Evolutionary conservation across 768 basidiomycete species (phyloP).

Genomic region (Leucocoprinus birnbaumii): DNA sequence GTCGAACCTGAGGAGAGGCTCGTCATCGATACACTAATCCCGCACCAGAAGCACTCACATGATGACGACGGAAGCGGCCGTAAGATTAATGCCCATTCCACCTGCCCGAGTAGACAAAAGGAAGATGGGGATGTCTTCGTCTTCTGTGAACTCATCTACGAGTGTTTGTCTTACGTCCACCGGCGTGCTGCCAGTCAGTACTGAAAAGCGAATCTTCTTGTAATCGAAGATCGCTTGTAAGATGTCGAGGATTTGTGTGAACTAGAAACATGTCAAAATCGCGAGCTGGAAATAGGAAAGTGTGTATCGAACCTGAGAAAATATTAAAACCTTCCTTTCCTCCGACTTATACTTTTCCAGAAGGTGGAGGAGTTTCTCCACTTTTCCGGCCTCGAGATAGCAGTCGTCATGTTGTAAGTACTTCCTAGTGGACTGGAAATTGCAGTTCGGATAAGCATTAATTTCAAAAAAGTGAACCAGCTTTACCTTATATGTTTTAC

Average conservation of each 20-base stretch:
- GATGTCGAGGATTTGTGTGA: slow-evolving; percentile 95
- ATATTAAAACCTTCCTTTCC: slow-evolving; percentile 83
- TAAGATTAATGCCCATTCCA: slow-evolving; percentile 95
- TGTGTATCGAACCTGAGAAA: slow-evolving; percentile 73
- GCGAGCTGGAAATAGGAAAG: not conserved
- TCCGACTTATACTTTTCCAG: slow-evolving; percentile 64
- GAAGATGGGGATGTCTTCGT: slow-evolving; percentile 84
- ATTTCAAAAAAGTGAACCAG: not conserved
- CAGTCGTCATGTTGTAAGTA: slow-evolving; percentile 71
- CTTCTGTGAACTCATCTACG: slow-evolving; percentile 94
- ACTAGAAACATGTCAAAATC: slow-evolving; percentile 41
- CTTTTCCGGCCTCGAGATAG: slow-evolving; percentile 88
- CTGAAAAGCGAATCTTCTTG: slow-evolving; percentile 67
- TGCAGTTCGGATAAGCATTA: not conserved
- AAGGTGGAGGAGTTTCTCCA: slow-evolving; percentile 68
- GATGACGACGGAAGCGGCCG: slow-evolving; percentile 93
- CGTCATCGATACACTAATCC: not conserved
- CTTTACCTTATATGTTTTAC: slow-evolving; percentile 77
- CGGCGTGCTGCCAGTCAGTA: slow-evolving; percentile 90
- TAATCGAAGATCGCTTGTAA: slow-evolving; percentile 79
- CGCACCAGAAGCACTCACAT: slow-evolving; percentile 48
- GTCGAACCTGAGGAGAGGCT: slow-evolving; percentile 63
- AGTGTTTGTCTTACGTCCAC: slow-evolving; percentile 92
- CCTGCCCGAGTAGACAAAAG: slow-evolving; percentile 91
- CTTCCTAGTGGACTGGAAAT: slow-evolving; percentile 60